phyloP scores from a whole-genome alignment of 306 rosid genomes.

The Trifolium dubium region DNA sequence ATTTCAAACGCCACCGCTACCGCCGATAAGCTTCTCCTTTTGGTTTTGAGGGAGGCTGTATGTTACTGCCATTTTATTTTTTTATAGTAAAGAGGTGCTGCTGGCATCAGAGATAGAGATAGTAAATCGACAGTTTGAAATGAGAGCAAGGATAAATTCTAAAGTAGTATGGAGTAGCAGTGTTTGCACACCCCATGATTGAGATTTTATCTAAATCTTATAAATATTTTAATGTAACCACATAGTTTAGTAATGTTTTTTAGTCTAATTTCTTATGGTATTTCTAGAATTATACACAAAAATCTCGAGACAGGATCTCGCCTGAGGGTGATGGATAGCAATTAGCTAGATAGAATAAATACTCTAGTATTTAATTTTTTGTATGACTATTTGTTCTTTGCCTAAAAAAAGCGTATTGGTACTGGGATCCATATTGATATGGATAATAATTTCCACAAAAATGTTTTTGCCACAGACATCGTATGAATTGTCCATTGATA shows the following conservation, averaged over 20 bases:
- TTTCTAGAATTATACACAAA: neutral
- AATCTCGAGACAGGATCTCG: neutral
- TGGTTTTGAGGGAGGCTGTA: conserved; percentile 8
- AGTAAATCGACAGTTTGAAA: neutral
- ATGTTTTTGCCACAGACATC: no score
- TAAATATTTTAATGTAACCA: conserved; percentile 4
- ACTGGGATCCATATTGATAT: no score
- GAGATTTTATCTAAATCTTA: conserved; percentile 6
- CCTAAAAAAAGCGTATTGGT: no score
- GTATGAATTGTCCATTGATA: no score
- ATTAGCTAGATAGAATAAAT: no score
- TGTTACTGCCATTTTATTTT: conserved; percentile 10
- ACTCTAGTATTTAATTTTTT: no score
- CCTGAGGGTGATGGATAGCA: neutral
- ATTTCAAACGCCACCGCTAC: conserved; percentile 92
- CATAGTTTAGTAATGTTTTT: conserved; percentile 4
- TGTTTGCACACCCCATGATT: neutral
- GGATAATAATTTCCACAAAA: no score
- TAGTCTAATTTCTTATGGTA: neutral
- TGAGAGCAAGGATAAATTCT: conserved; percentile 14
- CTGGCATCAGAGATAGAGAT: conserved; percentile 28
- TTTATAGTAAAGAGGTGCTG: neutral
- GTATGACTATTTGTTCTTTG: no score
- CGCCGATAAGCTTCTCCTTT: conserved; percentile 56
- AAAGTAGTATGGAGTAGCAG: neutral